These are phyloP conservation scores for Tetrastigma voinierianum DNA, from an alignment of 164 flowering plant genomes.

Conservation along the genomic window DNA sequence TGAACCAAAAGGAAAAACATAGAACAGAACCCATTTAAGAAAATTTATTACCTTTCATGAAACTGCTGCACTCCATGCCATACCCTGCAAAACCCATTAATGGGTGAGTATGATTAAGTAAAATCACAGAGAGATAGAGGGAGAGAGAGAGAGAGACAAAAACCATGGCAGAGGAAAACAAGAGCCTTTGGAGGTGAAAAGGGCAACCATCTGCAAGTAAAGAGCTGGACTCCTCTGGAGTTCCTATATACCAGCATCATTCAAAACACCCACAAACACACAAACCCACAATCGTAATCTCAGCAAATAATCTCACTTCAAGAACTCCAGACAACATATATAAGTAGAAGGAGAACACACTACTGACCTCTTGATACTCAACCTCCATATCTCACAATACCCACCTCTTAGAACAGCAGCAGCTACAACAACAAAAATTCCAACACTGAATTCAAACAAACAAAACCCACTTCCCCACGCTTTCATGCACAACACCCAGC, in stretches of 20 bases:
- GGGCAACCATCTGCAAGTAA: constrained; percentile 95
- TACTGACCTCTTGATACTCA: constrained; percentile 56
- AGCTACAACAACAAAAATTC: no score
- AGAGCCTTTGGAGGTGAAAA: constrained; percentile 76
- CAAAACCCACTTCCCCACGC: no score
- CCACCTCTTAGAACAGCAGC: no score
- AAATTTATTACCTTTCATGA: constrained; percentile 78
- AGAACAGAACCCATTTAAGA: not conserved
- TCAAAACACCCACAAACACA: not conserved
- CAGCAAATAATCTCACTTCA: not conserved
- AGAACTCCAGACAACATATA: not conserved
- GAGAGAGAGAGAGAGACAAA: constrained; percentile 11
- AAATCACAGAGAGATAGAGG: constrained; percentile 10
- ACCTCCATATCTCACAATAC: constrained; percentile 39
- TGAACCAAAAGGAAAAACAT: not conserved
- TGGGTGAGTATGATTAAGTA: not conserved
- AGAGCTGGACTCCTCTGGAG: constrained; percentile 81
- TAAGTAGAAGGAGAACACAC: not conserved
- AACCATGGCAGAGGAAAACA: constrained; percentile 93
- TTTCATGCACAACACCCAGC: no score
- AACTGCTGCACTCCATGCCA: constrained; percentile 95
- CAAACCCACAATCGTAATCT: not conserved
- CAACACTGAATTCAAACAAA: no score
- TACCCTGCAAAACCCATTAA: constrained; percentile 69
- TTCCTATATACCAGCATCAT: constrained; percentile 45